Base-by-base conservation (phyloP, 306 rosid species). In the Ziziphus jujuba region DNA sequence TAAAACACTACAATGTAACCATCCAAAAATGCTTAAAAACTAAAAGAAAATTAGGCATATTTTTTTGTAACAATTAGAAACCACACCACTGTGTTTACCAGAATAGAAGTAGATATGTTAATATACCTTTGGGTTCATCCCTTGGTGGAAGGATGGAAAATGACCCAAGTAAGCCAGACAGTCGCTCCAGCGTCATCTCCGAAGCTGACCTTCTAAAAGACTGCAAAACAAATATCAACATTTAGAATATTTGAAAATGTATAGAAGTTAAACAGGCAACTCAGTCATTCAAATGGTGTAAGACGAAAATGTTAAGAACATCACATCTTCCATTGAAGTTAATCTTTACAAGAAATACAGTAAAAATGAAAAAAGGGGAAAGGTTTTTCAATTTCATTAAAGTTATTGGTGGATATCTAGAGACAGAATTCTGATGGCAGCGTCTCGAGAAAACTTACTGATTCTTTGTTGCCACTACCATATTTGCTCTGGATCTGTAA, bases 401-500 rank as follows among this genome's bases (percentile, higher is more conserved):
- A 40, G 15, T 40, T 40, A 40, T 40, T 8, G 45, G 20, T 8
- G 45, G 20, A 50, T 50, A 50, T 50, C 7, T 2, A 50, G 20
- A 23, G 20, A n/a, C 55, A 17, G 55, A 15, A 50, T 44, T 62
- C 12, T 14, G 15, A 45, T 7, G 43, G 15, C 21, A 62, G 1
- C 0, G 20, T 11, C 65, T 11, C 19, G 11, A 9, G 53, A 38
- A 44, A 61, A n/a, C 92, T 88, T 85, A 95, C 97, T 70, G 81
- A 79, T 79, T 84, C 95, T 66, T 79, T 85, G 76, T 70, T 87
- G 73, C 76, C 56, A 66, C 79, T 67, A 17, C 97, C 91, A 71
- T 83, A 90, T 87, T 81, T 95, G 81, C 96, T 84, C 74, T 88
- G 97, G 48, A 88, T 75, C 97, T 95, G 92, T 60, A 71, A 23